Conservation (phyloP, 495 filamentous ascomycete genomes). For the Massariosphaeria phaeospora region DNA sequence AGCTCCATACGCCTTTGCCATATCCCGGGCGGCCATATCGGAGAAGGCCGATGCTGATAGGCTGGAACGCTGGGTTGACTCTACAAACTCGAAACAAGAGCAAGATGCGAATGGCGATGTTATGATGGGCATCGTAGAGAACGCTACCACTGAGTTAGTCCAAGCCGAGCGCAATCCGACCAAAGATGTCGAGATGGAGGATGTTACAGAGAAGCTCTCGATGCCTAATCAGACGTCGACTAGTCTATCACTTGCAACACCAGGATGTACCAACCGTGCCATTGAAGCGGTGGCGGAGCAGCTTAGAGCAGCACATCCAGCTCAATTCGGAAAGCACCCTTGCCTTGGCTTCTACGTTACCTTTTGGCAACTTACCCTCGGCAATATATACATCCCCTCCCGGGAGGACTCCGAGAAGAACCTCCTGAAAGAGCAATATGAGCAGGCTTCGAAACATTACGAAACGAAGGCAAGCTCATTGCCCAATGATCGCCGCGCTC, state of each 20-base stretch:
- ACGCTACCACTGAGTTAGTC: constrained; percentile 31
- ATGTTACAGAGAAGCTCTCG: constrained; percentile 12
- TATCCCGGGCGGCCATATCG: constrained; percentile 65
- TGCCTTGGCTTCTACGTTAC: constrained; percentile 77
- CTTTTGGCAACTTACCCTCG: constrained; percentile 86
- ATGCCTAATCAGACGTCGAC: not conserved
- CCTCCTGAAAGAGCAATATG: no score
- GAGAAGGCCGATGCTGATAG: constrained; percentile 39
- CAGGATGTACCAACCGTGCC: constrained; percentile 61
- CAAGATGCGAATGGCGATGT: constrained; percentile 31
- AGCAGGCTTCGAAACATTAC: constrained; percentile 60
- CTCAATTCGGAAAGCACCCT: constrained; percentile 59
- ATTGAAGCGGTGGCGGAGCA: constrained; percentile 69
- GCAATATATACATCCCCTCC: constrained; percentile 68
- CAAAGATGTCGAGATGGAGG: constrained; percentile 40
- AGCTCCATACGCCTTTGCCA: constrained; percentile 80
- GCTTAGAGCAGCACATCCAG: constrained; percentile 57
- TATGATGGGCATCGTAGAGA: constrained; percentile 35
- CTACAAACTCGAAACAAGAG: constrained; percentile 35
- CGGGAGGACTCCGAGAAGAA: no score
- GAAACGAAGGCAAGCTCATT: constrained; percentile 45
- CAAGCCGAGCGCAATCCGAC: constrained; percentile 20
- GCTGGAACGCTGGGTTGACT: constrained; percentile 31
- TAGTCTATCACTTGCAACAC: constrained; percentile 26
- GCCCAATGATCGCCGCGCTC: not conserved